Base-by-base conservation (phyloP, 805 yeast genomes). In the Ogataea paraovalis region DNA sequence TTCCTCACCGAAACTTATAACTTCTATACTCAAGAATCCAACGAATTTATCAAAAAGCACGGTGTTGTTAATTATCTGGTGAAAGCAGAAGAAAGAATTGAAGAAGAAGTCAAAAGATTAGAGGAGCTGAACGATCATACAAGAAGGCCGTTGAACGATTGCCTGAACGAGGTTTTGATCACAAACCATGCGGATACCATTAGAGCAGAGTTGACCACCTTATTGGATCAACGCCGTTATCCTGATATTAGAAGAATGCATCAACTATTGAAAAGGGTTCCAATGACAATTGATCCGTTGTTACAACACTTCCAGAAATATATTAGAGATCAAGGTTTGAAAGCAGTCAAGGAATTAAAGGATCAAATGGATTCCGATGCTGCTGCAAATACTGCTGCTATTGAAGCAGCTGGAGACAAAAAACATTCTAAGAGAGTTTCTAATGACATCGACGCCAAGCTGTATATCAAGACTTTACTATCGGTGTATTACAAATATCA, bases 1-100 rank as follows among this genome's bases (percentile, higher is more conserved):
- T 94, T 89, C 63, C 73, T 94, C 54, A 80, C 78, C 21, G 83
- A 80, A 45, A 85, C 94, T 2, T 76, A 72, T 47, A 78, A 62
- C 34, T 88, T 82, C 62, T 89, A 87, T 67, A 70, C 73, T 20
- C 72, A 72, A 39, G 97, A 90, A 66, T 82, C 94, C 36, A 68
- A 71, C 16, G 74, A 73, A 39, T 90, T 82, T 62, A 72, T 94
- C 50, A 68, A 76, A 3, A 78, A 79, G 27, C 86, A 90, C 65
- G 85, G 89, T 54, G 92, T 92, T 42, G 92, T 91, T 21, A 96
- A 89, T 60, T 94, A 94, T 69, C 83, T 94, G 79, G 80, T 78
- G 51, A 87, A 85, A 64, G 96, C 96, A 36, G 90, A 87, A 57
- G 76, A 78, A 45, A 76, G 97, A 51, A 78, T 95, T 43, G 78